A percentile compares a stretch with the other conserved stretches of the same genome.
These are phyloP conservation scores for Microglena sp. DNA, from an alignment of 139 green algal genomes.

Conservation along the genomic window DNA sequence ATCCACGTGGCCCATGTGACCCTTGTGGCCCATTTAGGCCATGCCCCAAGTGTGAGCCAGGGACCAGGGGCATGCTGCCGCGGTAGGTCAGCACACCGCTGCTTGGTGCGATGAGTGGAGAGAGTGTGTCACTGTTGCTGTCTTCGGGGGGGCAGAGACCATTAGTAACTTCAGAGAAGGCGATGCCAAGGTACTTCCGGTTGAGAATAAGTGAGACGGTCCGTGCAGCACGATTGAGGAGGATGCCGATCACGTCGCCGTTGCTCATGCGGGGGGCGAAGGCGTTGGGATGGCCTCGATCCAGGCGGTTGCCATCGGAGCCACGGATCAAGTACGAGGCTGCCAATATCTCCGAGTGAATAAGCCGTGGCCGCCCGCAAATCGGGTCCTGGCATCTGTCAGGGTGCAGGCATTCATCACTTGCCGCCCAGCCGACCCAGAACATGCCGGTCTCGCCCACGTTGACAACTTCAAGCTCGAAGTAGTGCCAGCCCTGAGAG, in stretches of 20 bases:
- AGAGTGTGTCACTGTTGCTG: too few species aligned
- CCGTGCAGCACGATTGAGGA: background rate
- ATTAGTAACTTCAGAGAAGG: background rate
- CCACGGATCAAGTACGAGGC: background rate
- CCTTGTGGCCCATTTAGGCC: too few species aligned
- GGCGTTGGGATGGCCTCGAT: background rate
- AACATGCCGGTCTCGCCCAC: background rate
- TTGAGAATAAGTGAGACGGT: constrained; percentile 4
- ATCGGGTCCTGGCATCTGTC: background rate
- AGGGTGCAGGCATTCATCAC: background rate
- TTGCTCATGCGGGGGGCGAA: background rate
- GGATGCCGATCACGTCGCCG: background rate
- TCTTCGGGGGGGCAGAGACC: too few species aligned
- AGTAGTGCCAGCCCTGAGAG: background rate
- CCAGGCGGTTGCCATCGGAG: background rate
- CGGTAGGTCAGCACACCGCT: too few species aligned
- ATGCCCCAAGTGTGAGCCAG: too few species aligned
- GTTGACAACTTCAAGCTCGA: constrained; percentile 4
- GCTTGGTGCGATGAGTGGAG: too few species aligned
- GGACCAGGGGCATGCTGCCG: too few species aligned
- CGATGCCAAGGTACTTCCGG: constrained; percentile 4
- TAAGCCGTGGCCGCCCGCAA: too few species aligned
- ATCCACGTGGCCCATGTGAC: too few species aligned
- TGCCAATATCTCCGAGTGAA: too few species aligned
- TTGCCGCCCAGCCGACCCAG: constrained; percentile 1